These are phyloP conservation scores for Suhomyces xylopsoci DNA, from an alignment of 805 yeast genomes.

Conservation along the genomic window DNA sequence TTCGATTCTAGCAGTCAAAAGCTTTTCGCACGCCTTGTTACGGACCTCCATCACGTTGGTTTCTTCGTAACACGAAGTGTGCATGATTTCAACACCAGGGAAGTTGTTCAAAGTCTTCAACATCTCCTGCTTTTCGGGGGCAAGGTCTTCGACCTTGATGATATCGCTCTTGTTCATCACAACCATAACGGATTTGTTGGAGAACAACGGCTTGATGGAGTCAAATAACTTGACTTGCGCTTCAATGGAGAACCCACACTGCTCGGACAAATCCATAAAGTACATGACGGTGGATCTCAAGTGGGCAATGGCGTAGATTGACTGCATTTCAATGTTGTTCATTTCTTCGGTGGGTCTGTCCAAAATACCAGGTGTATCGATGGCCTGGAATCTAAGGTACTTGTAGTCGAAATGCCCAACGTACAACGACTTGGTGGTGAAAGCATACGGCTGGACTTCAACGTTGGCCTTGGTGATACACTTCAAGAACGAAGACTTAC, in stretches of 20 bases:
- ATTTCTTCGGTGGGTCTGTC: conserved; percentile 99
- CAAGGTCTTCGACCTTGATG: conserved; percentile 79
- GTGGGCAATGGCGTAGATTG: conserved; percentile 97
- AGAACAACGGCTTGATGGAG: conserved; percentile 94
- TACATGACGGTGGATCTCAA: conserved; percentile 93
- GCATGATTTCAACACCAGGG: conserved; percentile 88
- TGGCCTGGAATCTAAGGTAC: conserved; percentile 96
- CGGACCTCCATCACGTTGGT: conserved; percentile 95
- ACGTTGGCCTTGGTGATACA: conserved; percentile 97
- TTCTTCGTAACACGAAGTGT: conserved; percentile 89
- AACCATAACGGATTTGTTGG: conserved; percentile 93
- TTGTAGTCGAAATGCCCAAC: conserved; percentile 99
- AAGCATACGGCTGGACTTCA: conserved; percentile 98
- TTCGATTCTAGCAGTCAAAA: conserved; percentile 92
- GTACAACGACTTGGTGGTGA: conserved; percentile 94
- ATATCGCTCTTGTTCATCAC: conserved; percentile 95
- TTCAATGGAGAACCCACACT: conserved; percentile 97
- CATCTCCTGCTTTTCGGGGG: conserved; percentile 67
- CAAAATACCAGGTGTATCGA: conserved; percentile 97
- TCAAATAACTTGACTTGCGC: conserved; percentile 97
- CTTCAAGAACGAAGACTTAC: conserved; percentile 91
- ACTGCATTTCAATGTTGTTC: conserved; percentile 99
- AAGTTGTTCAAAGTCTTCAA: conserved; percentile 60
- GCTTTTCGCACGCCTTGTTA: conserved; percentile 95
- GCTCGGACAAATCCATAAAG: conserved; percentile 98